phyloP scores from a whole-genome alignment of 2,329 filamentous ascomycete genomes.

The Cercospora sesami region DNA sequence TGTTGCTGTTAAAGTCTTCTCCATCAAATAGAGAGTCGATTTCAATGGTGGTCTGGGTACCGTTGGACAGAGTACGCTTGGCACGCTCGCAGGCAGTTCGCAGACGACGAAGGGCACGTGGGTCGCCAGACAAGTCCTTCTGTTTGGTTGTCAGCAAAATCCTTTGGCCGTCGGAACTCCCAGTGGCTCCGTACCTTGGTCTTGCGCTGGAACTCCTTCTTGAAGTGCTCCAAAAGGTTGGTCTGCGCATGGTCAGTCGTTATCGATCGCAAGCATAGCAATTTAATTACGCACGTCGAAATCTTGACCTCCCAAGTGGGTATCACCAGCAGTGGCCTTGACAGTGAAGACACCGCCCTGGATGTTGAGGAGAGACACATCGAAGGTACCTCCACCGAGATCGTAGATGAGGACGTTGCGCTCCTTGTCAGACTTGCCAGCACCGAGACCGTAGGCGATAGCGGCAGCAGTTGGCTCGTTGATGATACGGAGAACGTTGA shows the following conservation, averaged over 20 bases:
- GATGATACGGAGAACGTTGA: constrained; percentile 99
- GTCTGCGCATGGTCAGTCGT: constrained; percentile 59
- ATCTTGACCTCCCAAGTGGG: constrained; percentile 21
- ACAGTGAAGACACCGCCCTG: constrained; percentile 99
- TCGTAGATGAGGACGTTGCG: constrained; percentile 99
- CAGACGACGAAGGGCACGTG: constrained; percentile 92
- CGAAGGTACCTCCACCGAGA: constrained; percentile 99
- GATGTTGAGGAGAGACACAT: constrained; percentile 99
- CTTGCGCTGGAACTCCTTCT: constrained; percentile 86
- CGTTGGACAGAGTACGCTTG: constrained; percentile 97
- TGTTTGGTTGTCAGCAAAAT: neutral
- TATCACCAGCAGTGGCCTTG: constrained; percentile 93
- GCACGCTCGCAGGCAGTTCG: constrained; percentile 98
- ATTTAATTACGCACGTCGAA: constrained; percentile 1
- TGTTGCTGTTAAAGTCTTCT: constrained; percentile 94
- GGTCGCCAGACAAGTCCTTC: constrained; percentile 69
- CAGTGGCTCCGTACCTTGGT: constrained; percentile 58
- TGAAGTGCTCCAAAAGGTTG: constrained; percentile 93
- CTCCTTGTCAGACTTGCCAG: constrained; percentile 75
- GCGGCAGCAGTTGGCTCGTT: constrained; percentile 99
- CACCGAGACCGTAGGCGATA: constrained; percentile 87
- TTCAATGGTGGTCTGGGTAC: constrained; percentile 95
- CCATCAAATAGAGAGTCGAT: constrained; percentile 98
- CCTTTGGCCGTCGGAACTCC: neutral
- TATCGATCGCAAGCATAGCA: neutral